Base-by-base conservation (phyloP, 345 rosid genomes). In the Hypericum perforatum region DNA sequence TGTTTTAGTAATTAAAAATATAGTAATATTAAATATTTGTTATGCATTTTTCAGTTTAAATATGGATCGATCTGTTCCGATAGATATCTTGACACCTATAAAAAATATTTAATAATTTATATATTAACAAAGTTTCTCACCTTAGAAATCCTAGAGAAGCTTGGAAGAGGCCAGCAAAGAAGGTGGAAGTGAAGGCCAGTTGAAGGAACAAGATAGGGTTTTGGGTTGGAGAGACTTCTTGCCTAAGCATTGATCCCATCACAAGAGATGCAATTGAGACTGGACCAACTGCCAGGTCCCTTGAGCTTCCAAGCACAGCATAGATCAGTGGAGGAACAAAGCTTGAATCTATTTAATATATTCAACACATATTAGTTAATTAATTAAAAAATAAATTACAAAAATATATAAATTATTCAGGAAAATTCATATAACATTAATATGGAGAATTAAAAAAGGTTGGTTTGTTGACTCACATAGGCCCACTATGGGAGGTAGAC, bases 261-360 rank as follows among this genome's bases (percentile, higher is more conserved):
- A 92, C 80, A 54, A 92, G 81, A 43, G 98, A 92, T 39, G 96
- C 94, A 58, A 90, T 92, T 0, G 98, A 91, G 10, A 91, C 90
- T 7, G 98, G 96, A 12, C 98, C 98, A 13, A 87, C 96, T 1
- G 95, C 98, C 12, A 91, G 80, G 61, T 91, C 96, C 67, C 90
- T 79, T 3, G 98, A 91, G 78, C 98, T 91, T 57, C 96, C 98
- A 47, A 87, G 78, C n/a, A 81, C 86, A 50, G 92, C 85, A 72
- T 91, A 91, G 8, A 87, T 82, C 63, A 91, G 79, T 44, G 98
- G 98, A 39, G 98, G 96, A 15, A 85, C 96, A 48, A 91, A 91
- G 82, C 96, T 91, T 6, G 98, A 91, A 78, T 91, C 97, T 90
- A 29, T 40, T 51, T 11, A 51, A 41, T 48, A 8, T 37, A n/a